Percentiles rank a stretch among this genome's conserved stretches.
Conservation (phyloP, 2,329 filamentous ascomycete species). For the Alternaria burnsii region DNA sequence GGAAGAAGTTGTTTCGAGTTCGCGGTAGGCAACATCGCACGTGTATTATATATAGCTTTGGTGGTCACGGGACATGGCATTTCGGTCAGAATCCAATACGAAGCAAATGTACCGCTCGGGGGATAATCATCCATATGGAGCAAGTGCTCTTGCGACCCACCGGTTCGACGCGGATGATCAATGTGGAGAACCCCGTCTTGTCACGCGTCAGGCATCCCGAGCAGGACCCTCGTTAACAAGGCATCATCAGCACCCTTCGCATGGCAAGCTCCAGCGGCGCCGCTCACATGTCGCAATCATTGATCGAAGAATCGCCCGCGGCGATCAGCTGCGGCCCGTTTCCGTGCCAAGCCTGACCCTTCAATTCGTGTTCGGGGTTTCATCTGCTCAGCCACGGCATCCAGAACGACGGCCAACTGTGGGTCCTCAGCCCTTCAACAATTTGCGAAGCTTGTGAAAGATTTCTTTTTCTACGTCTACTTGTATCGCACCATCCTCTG, state of each 20-base stretch:
- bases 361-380: conserved; percentile 20
- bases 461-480: neutral
- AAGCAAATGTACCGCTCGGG: neutral
- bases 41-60: neutral
- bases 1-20: neutral
- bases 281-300: conserved; percentile 5
- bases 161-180: conserved; percentile 3
- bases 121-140: neutral
- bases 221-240: neutral
- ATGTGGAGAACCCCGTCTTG: neutral
- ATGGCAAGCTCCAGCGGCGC: neutral
- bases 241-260: neutral
- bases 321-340: conserved; percentile 16
- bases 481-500: neutral
- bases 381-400: conserved; percentile 22
- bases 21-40: neutral
- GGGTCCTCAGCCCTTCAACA: conserved; percentile 12
- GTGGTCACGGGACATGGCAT: neutral
- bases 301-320: neutral
- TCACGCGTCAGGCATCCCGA: neutral
- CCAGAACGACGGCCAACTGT: conserved; percentile 7
- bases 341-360: conserved; percentile 16
- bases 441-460: conserved; percentile 2
- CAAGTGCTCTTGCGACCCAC: conserved; percentile 7
- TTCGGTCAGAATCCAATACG: neutral